Evolutionary conservation across 2,329 filamentous ascomycete genomes (phyloP).

Genomic region (Amauroascus niger): DNA sequence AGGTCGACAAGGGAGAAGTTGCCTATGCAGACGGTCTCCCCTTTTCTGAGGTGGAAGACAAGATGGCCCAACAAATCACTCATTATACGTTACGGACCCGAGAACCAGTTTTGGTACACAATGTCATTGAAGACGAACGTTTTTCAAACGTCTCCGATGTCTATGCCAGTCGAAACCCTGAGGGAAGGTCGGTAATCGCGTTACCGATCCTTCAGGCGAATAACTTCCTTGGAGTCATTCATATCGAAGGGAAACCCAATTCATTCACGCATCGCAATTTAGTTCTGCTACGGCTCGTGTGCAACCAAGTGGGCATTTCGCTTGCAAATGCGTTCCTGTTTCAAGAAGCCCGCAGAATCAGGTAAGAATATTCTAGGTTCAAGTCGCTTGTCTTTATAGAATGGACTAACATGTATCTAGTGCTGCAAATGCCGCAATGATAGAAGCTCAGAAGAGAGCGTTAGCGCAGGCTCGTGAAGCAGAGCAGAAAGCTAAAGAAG

Average conservation of each 20-base stretch:
- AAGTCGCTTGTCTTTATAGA: neutral
- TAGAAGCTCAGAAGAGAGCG: conserved; percentile 55
- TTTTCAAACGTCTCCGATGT: conserved; percentile 52
- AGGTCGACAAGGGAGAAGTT: conserved; percentile 46
- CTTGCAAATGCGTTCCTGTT: conserved; percentile 56
- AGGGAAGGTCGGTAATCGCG: conserved; percentile 52
- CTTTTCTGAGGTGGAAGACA: conserved; percentile 48
- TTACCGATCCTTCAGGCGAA: conserved; percentile 54
- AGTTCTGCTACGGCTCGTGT: conserved; percentile 46
- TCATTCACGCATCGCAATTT: conserved; percentile 53
- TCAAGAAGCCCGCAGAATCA: conserved; percentile 51
- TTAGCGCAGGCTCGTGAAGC: conserved; percentile 52
- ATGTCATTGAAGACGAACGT: conserved; percentile 54
- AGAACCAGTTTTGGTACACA: conserved; percentile 55
- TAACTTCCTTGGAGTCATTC: conserved; percentile 50
- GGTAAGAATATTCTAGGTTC: conserved; percentile 12
- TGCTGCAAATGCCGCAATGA: conserved; percentile 55
- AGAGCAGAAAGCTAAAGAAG: conserved; percentile 55
- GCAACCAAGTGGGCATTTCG: conserved; percentile 56
- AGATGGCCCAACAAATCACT: conserved; percentile 52
- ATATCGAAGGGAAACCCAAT: conserved; percentile 53
- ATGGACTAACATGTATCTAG: conserved; percentile 21
- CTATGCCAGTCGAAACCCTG: conserved; percentile 47
- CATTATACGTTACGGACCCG: conserved; percentile 54
- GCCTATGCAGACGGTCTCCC: conserved; percentile 47